A percentile compares a stretch with the other conserved stretches of the same genome.
These are phyloP conservation scores for Leccinum ochraceum DNA, from an alignment of 768 basidiomycete genomes.

Conservation along the genomic window DNA sequence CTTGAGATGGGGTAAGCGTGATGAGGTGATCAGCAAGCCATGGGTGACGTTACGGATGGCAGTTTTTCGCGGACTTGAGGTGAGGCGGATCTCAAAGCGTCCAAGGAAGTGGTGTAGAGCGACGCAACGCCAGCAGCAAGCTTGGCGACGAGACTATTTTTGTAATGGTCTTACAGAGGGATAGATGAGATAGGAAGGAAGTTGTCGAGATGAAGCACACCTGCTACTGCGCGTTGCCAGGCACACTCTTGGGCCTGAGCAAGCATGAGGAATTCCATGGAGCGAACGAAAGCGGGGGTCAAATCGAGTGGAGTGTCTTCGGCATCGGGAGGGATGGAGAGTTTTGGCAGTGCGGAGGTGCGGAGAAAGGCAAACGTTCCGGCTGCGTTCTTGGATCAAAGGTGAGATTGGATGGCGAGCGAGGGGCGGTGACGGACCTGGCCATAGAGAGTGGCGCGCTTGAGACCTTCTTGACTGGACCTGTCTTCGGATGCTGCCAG, in stretches of 20 bases:
- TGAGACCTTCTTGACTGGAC: slow-evolving; percentile 76
- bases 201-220: slow-evolving; percentile 38
- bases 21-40: not conserved
- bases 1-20: slow-evolving; percentile 34
- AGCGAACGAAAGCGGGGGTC: slow-evolving; percentile 55
- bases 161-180: slow-evolving; percentile 54
- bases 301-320: slow-evolving; percentile 70
- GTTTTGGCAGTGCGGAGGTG: slow-evolving; percentile 52
- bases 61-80: slow-evolving; percentile 48
- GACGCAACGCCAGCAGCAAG: slow-evolving; percentile 75
- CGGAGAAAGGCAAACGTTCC: slow-evolving; percentile 67
- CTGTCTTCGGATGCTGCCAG: slow-evolving; percentile 74
- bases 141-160: slow-evolving; percentile 82
- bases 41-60: slow-evolving; percentile 48
- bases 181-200: not conserved
- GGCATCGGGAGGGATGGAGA: slow-evolving; percentile 46
- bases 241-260: slow-evolving; percentile 97
- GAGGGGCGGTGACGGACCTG: slow-evolving; percentile 48
- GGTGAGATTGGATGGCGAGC: slow-evolving; percentile 24
- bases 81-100: slow-evolving; percentile 44
- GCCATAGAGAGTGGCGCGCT: slow-evolving; percentile 68
- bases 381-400: slow-evolving; percentile 58
- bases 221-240: slow-evolving; percentile 89
- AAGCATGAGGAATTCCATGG: slow-evolving; percentile 76
- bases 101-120: slow-evolving; percentile 57